Conservation (phyloP, 352 stramenopile species). For the Globisporangium carolinianum region DNA sequence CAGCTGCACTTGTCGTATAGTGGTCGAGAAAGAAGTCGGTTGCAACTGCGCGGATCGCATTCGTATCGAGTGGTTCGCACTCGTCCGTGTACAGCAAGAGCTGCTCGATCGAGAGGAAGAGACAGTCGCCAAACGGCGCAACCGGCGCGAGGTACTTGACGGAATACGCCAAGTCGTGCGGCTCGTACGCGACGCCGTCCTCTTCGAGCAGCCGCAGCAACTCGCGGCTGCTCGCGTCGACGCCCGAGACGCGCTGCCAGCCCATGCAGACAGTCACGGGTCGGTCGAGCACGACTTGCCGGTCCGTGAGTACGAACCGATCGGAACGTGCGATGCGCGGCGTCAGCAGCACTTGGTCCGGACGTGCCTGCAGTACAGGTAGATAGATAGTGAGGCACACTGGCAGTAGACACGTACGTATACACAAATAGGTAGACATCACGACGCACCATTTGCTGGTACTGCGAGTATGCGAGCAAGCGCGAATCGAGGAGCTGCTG, state of each 20-base stretch:
- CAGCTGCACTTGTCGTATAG: conserved; percentile 44
- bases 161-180: conserved; percentile 83
- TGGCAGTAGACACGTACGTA: conserved; percentile 8
- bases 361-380: too few species aligned
- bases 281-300: conserved; percentile 56
- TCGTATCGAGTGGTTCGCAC: conserved; percentile 62
- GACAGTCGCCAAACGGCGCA: conserved; percentile 75
- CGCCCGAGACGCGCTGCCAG: conserved; percentile 72
- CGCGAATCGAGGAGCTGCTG: conserved; percentile 73
- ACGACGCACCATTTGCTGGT: conserved; percentile 62
- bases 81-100: conserved; percentile 81
- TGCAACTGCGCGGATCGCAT: conserved; percentile 63
- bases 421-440: not conserved
- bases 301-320: conserved; percentile 49
- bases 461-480: conserved; percentile 78
- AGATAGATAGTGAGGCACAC: conserved; percentile 1
- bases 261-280: conserved; percentile 83
- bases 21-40: conserved; percentile 75
- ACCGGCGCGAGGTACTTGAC: conserved; percentile 85
- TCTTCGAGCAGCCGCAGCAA: conserved; percentile 73
- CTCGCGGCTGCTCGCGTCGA: conserved; percentile 68
- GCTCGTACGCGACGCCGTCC: conserved; percentile 78
- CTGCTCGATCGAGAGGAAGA: conserved; percentile 86
- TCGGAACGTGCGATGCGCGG: conserved; percentile 42
- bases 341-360: conserved; percentile 54